Percentiles rank a stretch among this genome's conserved stretches.
phyloP scores from a whole-genome alignment of 768 basidiomycete genomes.

The Russula olivacea region DNA sequence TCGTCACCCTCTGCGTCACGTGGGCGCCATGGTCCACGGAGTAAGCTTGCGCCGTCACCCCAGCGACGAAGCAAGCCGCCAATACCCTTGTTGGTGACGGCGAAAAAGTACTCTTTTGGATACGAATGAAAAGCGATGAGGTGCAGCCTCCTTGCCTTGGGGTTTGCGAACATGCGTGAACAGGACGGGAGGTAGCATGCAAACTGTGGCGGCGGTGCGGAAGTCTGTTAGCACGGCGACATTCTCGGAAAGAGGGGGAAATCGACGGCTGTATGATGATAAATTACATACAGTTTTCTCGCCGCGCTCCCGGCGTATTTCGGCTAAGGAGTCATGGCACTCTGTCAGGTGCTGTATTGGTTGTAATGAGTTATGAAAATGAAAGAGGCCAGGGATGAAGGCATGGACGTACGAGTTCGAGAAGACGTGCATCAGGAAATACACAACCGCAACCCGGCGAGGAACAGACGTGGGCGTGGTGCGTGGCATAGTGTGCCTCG shows the following conservation, averaged over 20 bases:
- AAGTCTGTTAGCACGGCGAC: background rate
- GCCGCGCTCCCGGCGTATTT: conserved; percentile 66
- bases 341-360: conserved; percentile 67
- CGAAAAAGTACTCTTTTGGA: conserved; percentile 87
- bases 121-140: conserved; percentile 77
- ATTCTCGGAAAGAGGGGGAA: background rate
- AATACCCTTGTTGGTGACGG: conserved; percentile 86
- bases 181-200: conserved; percentile 68
- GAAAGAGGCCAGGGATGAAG: conserved; percentile 2
- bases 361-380: background rate
- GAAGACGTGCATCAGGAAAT: conserved; percentile 74
- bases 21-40: conserved; percentile 66
- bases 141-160: conserved; percentile 73
- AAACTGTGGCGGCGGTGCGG: conserved; percentile 46
- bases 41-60: conserved; percentile 80
- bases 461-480: conserved; percentile 80
- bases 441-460: conserved; percentile 64
- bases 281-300: conserved; percentile 67
- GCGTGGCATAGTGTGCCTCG: conserved; percentile 77
- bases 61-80: conserved; percentile 72
- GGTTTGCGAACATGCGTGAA: conserved; percentile 56
- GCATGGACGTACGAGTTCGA: conserved; percentile 62
- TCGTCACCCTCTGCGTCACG: conserved; percentile 32
- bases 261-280: conserved; percentile 9
- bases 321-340: conserved; percentile 83